Base-by-base conservation (phyloP, 2,329 filamentous ascomycete genomes). In the Cladosporium sp. region DNA sequence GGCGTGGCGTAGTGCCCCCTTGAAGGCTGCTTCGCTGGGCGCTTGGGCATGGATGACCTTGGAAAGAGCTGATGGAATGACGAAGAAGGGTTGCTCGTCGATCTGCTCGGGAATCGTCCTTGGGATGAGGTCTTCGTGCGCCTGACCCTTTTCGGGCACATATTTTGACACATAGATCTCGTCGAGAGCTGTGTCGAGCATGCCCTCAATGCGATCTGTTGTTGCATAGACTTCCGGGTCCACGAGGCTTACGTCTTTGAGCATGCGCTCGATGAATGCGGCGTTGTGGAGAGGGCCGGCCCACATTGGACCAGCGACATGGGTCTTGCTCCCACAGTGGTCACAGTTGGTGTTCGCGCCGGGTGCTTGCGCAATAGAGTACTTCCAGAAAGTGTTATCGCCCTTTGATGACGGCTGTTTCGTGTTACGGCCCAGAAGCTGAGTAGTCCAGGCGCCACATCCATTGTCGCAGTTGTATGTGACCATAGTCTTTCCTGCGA, bases 261-360 rank as follows among this genome's bases (percentile, higher is more conserved):
- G 83, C 26, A 99, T 88, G 64, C 86, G 86, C 73, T 91, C 86
- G 67, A 99, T 88, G 74, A 97, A 99, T 1, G 88, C 86, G 7
- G 88, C 85, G 53, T 93, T 93, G 78, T 99, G 95, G 10, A 99
- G 81, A 23, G 90, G 91, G 0, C 95, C 95, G 36, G 87, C 93
- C 81, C 93, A 99, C 94, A 99, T 98, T 0, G 95, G 95, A 1
- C 95, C 95, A 5, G 88, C 90, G 16, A 98, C 77, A 77, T 98
- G 95, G 79, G 90, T 96, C 75, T 90, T 94, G 74, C 86, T 88
- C 10, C 90, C 91, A 75, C 95, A 99, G 76, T 98, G 92, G 66
- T 88, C 84, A 77, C 95, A 99, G 46, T 83, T 79, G 18, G 85
- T 83, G 65, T 88, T 85, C 4, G 86, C 81, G 0, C 86, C 85